phyloP scores from a whole-genome alignment of 345 rosid genomes.

The Iberis pinnata region DNA sequence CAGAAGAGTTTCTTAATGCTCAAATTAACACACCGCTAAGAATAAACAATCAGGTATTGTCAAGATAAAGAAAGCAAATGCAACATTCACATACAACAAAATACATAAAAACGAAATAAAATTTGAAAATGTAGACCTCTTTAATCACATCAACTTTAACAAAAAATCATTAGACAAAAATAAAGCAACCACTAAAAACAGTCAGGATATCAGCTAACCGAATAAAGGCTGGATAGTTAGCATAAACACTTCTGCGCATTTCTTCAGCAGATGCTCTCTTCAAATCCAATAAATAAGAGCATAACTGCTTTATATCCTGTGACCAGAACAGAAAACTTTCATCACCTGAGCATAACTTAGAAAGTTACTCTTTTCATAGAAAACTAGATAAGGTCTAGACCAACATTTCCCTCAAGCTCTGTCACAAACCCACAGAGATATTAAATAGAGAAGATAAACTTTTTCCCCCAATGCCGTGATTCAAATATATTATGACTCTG shows the following conservation, averaged over 20 bases:
- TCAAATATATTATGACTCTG: not conserved
- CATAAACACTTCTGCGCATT: slow-evolving; percentile 96
- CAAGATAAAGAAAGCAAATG: not conserved
- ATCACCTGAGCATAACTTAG: too few species aligned
- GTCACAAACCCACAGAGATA: too few species aligned
- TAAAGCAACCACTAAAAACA: slow-evolving; percentile 4
- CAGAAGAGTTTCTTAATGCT: slow-evolving; percentile 2
- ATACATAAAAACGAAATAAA: not conserved
- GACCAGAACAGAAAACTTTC: slow-evolving; percentile 7
- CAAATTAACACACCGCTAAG: slow-evolving; percentile 1
- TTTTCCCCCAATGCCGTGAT: not conserved
- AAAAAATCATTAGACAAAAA: not conserved
- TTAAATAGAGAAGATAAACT: not conserved
- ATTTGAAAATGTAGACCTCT: not conserved
- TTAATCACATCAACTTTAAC: not conserved
- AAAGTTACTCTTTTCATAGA: not conserved
- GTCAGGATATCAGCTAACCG: slow-evolving; percentile 44
- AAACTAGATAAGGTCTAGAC: too few species aligned
- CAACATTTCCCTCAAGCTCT: too few species aligned
- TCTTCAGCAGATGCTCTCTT: slow-evolving; percentile 98
- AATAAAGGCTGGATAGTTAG: slow-evolving; percentile 92
- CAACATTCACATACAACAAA: slow-evolving; percentile 9
- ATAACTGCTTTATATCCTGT: slow-evolving; percentile 82
- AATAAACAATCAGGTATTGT: not conserved
- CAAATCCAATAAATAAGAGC: slow-evolving; percentile 78